These are phyloP conservation scores for Linnemannia exigua DNA, from an alignment of 192 early-diverging fungal species.

Conservation along the genomic window DNA sequence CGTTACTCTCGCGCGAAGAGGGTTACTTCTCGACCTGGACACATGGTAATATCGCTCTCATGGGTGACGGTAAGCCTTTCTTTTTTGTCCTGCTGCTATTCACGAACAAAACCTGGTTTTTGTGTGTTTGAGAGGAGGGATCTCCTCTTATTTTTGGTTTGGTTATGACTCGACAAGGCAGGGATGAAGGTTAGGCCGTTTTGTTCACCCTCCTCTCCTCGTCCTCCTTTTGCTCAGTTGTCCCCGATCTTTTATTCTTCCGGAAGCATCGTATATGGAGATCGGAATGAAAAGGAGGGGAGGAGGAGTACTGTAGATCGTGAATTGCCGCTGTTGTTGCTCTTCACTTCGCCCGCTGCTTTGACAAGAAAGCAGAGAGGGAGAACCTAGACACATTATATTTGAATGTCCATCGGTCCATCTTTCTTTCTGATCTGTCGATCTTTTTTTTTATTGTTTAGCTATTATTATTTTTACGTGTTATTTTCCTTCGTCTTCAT, in stretches of 20 bases:
- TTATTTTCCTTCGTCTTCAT: not conserved
- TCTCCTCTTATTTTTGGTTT: too few species aligned
- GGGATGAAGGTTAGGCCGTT: too few species aligned
- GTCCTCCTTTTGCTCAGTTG: not conserved
- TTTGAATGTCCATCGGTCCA: not conserved
- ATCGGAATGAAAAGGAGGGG: not conserved
- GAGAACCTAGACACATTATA: not conserved
- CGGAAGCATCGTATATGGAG: not conserved
- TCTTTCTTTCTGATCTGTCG: not conserved
- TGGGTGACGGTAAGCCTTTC: slow-evolving; percentile 44
- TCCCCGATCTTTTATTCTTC: not conserved
- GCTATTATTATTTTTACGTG: not conserved
- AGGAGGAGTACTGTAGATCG: not conserved
- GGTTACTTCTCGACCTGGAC: slow-evolving; percentile 38
- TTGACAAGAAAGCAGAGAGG: not conserved
- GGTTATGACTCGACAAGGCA: too few species aligned
- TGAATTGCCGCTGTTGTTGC: not conserved
- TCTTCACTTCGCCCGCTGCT: not conserved
- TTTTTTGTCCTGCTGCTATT: too few species aligned
- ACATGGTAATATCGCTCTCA: slow-evolving; percentile 37
- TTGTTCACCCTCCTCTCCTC: too few species aligned
- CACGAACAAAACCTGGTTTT: too few species aligned
- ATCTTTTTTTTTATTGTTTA: slow-evolving; percentile 4
- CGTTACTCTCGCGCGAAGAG: slow-evolving; percentile 36
- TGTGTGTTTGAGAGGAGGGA: too few species aligned